Base-by-base conservation (phyloP, 2,329 filamentous ascomycete species). In the Acephala macrosclerotiorum region DNA sequence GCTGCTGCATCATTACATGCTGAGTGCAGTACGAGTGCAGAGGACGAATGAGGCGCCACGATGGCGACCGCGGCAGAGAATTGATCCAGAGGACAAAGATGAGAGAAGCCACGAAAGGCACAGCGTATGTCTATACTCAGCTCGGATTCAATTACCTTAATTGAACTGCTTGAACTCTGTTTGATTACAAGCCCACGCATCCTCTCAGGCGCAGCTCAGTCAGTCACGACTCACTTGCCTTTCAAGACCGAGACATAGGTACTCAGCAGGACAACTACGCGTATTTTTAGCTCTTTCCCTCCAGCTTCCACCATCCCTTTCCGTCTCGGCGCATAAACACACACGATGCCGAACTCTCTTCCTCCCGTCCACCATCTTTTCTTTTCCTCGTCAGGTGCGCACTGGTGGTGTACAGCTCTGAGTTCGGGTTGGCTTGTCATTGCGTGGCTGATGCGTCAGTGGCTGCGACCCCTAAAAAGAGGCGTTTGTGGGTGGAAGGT, bases 161-260 rank as follows among this genome's bases (percentile, higher is more conserved):
- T 33, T 33, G 29, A 33, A 9, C 9, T 33, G 29, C 29, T 33
- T 33, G 29, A 33, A 33, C 29, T 33, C 29, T 33, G 4, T 33
- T 33, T 9, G 29, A 33, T 33, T 33, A 33, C 29, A 33, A 9
- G 29, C 29, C 9, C 9, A 33, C 29, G 29, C 29, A 33, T 4
- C 4, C 29, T 9, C 9, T 33, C 29, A 33, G 29, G 29, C 29
- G 29, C 29, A 33, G 29, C 29, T 33, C 4, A 33, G n/a, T 25
- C 22, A 18, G 36, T 45, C 26, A 40, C 60, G 49, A 57, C 55
- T 45, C 51, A 35, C 38, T 36, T n/a, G 40, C 40, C n/a, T 42
- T 42, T 42, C 3, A 42, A 5, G 5, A n/a, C 12, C 38, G 38
- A 42, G 38, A 16, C 18, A 14, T 42, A 14, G 12, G 38, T 12